Evolutionary conservation across 2,329 filamentous ascomycete species (phyloP), one percentile per base, ranked within the genome.

Genomic region (Botrytis fragariae): DNA sequence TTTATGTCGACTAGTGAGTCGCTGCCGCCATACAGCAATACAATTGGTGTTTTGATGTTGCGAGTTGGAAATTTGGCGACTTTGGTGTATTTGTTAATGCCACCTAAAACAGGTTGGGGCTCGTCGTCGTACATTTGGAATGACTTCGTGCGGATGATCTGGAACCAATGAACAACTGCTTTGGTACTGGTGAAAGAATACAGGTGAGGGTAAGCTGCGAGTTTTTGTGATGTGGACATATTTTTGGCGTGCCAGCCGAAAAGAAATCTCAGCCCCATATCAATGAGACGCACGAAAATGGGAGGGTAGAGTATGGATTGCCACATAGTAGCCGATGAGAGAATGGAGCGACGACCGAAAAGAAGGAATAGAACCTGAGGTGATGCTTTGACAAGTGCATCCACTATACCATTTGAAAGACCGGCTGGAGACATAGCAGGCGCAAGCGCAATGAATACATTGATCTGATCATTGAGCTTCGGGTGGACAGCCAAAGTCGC

Each of bases 101-200:
- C 90, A 35, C 88, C 89, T 54, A 95, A 85, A 71, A 92, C 92
- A 42, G 91, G 91, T 73, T 94, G 92, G 0, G 96, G 88, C 79
- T 98, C 95, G 81, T 99, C 96, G 81, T 99, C 96, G 82, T 95
- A 98, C 93, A 99, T 98, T 82, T 99, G 96, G 82, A 99, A 98
- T 39, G 90, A 94, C 79, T 94, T 93, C 79, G 95, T 98, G 76
- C 96, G 92, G 79, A 99, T 99, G 81, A 99, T 98, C 81, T 99
- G 96, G 82, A 99, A 99, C 96, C 96, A 99, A 81, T 99, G 96
- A 0, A 99, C 96, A 14, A 99, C 94, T 32, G 92, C 95, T 83
- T 99, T 99, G 73, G 94, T 97, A 81, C 93, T 97, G 0, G 95
- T 98, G 82, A 95, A 98, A 0, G 95, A 98, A 84, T 97, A 99